phyloP scores from a whole-genome alignment of 371 early-diverging fungal species.

The Mortierella sp. region DNA sequence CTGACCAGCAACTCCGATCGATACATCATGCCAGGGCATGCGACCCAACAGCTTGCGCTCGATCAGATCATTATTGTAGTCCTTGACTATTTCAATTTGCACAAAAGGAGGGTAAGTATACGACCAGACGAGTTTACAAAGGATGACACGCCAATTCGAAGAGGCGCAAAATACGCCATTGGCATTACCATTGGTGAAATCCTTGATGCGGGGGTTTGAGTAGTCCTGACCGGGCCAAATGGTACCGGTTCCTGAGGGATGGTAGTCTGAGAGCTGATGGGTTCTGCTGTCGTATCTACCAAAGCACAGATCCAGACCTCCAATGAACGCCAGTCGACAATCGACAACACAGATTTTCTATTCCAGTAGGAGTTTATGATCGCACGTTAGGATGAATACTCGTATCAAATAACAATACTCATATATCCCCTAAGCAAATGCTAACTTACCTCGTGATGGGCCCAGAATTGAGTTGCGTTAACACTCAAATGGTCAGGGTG shows the following conservation, averaged over 20 bases:
- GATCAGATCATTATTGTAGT: constrained; percentile 42
- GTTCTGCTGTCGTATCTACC: constrained; percentile 91
- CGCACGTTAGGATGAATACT: neutral
- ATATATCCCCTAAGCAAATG: too few species aligned
- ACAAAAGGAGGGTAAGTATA: neutral
- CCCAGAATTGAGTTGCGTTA: constrained; percentile 87
- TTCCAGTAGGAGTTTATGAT: neutral
- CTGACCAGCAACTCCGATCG: constrained; percentile 62
- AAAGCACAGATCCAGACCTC: constrained; percentile 95
- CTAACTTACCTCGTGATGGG: constrained; percentile 65
- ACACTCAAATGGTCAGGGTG: constrained; percentile 86
- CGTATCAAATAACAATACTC: neutral
- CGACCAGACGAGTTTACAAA: neutral
- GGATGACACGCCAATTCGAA: neutral
- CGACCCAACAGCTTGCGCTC: constrained; percentile 66
- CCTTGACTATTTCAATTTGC: constrained; percentile 41
- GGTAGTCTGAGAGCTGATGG: constrained; percentile 84
- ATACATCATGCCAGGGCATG: constrained; percentile 98
- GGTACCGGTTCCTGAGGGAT: constrained; percentile 62
- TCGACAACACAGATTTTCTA: constrained; percentile 91
- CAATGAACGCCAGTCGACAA: constrained; percentile 87
- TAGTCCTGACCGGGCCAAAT: constrained; percentile 93
- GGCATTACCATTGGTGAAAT: constrained; percentile 82
- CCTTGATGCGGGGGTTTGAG: constrained; percentile 91
- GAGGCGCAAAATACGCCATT: neutral